A percentile compares a stretch with the other conserved stretches of the same genome.
Evolutionary conservation across 306 rosid species (phyloP).

Genomic region (apple (Malus domestica)): DNA sequence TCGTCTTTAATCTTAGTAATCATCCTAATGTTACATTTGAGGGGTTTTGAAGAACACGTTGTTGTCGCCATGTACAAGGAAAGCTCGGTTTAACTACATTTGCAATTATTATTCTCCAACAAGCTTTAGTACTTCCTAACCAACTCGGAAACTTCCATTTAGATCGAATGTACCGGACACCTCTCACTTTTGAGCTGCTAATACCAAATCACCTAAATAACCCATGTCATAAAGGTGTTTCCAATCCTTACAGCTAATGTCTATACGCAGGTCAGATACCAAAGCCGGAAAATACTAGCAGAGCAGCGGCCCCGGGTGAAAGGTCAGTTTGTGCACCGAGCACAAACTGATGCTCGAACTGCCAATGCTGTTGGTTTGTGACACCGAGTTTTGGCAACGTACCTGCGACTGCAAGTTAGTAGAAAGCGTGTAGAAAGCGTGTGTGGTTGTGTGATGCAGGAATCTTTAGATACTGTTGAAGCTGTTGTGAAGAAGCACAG

Average conservation of each 20-base stretch:
- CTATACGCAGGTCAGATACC: slow-evolving; percentile 52
- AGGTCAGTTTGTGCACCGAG: slow-evolving; percentile 62
- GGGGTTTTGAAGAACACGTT: not conserved
- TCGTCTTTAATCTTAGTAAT: not conserved
- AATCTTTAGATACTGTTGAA: slow-evolving; percentile 13
- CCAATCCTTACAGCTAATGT: not conserved
- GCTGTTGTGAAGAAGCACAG: slow-evolving; percentile 5
- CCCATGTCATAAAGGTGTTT: not conserved
- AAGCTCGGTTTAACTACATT: not conserved
- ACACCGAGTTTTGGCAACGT: slow-evolving; percentile 7
- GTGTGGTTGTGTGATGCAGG: slow-evolving; percentile 14
- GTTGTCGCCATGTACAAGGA: not conserved
- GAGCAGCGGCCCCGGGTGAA: slow-evolving; percentile 69
- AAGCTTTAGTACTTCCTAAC: not conserved
- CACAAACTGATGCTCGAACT: slow-evolving; percentile 20
- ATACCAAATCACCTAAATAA: not conserved
- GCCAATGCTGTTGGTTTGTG: slow-evolving; percentile 26
- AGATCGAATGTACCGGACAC: not conserved
- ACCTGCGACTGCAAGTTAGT: slow-evolving; percentile 6
- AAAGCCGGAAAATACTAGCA: slow-evolving; percentile 52
- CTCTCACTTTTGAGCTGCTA: not conserved
- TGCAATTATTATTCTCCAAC: not conserved
- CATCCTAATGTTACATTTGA: not conserved
- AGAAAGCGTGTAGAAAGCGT: slow-evolving; percentile 16
- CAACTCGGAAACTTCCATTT: not conserved